A percentile compares a stretch with the other conserved stretches of the same genome.
These are phyloP conservation scores for Oryza brachyantha DNA, from an alignment of 176 grass and related monocot genomes.

Conservation along the genomic window DNA sequence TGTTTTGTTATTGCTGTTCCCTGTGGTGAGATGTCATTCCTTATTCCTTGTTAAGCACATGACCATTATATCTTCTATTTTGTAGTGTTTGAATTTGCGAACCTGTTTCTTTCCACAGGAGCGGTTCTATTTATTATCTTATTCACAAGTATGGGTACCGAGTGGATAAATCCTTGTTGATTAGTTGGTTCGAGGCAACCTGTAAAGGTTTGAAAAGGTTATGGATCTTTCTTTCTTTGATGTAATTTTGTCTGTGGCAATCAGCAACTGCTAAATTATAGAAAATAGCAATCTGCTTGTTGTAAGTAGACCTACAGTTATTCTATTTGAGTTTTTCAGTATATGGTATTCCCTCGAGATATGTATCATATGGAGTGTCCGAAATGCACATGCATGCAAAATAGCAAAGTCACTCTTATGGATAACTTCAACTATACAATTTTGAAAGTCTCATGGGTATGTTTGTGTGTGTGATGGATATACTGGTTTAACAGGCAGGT, in stretches of 20 bases:
- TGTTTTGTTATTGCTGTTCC: too few species aligned
- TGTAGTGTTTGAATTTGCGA: not conserved
- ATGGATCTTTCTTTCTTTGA: slow-evolving; percentile 14
- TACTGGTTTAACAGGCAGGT: not conserved
- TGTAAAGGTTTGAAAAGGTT: slow-evolving; percentile 78
- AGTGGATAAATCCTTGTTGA: slow-evolving; percentile 66
- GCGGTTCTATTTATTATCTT: slow-evolving; percentile 59
- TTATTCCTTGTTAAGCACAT: not conserved
- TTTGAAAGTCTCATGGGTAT: slow-evolving; percentile 9
- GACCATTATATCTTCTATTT: not conserved
- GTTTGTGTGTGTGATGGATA: not conserved
- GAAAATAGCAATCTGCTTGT: not conserved
- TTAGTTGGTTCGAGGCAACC: slow-evolving; percentile 62
- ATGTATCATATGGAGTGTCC: not conserved
- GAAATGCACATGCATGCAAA: not conserved
- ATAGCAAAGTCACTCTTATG: not conserved
- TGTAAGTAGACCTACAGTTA: not conserved
- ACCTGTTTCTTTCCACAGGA: slow-evolving; percentile 49
- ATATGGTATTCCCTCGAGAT: not conserved
- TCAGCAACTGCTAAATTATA: slow-evolving; percentile 6
- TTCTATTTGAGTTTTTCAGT: not conserved
- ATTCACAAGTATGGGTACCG: slow-evolving; percentile 67
- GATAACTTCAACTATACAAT: not conserved
- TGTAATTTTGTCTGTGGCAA: not conserved
- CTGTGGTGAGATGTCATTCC: not conserved